phyloP scores from a whole-genome alignment of 2,329 filamentous ascomycete genomes.

The Fusarium sp. region DNA sequence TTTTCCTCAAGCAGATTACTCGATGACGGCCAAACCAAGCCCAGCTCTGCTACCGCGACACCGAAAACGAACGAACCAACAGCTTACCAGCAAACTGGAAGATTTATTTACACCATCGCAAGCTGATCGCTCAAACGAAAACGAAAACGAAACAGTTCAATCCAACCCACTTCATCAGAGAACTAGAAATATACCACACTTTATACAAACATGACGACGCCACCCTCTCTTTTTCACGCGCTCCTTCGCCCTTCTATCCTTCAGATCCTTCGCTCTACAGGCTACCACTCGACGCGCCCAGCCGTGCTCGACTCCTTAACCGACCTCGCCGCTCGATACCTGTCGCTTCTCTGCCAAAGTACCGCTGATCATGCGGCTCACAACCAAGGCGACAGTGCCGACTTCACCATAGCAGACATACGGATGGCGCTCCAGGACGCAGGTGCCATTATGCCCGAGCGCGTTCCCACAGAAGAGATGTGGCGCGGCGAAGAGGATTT shows the following conservation, averaged over 20 bases:
- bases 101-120: constrained; percentile 2
- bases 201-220: constrained; percentile 57
- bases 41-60: constrained; percentile 42
- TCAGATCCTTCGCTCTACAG: constrained; percentile 90
- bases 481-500: constrained; percentile 79
- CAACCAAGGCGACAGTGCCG: constrained; percentile 69
- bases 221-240: constrained; percentile 71
- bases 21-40: constrained; percentile 48
- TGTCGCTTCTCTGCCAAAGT: constrained; percentile 78
- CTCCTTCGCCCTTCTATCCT: constrained; percentile 88
- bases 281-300: constrained; percentile 85
- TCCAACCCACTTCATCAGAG: background rate
- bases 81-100: constrained; percentile 16
- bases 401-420: constrained; percentile 74
- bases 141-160: background rate
- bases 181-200: background rate
- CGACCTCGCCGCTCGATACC: constrained; percentile 85
- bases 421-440: constrained; percentile 86
- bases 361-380: constrained; percentile 78
- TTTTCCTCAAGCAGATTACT: constrained; percentile 26
- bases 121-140: background rate
- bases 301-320: constrained; percentile 89
- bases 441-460: constrained; percentile 78
- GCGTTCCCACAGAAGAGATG: constrained; percentile 75
- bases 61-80: constrained; percentile 37